A percentile compares a stretch with the other conserved stretches of the same genome.
Evolutionary conservation across 1,284 basidiomycete genomes (phyloP).

Genomic region (Boletus smithii): DNA sequence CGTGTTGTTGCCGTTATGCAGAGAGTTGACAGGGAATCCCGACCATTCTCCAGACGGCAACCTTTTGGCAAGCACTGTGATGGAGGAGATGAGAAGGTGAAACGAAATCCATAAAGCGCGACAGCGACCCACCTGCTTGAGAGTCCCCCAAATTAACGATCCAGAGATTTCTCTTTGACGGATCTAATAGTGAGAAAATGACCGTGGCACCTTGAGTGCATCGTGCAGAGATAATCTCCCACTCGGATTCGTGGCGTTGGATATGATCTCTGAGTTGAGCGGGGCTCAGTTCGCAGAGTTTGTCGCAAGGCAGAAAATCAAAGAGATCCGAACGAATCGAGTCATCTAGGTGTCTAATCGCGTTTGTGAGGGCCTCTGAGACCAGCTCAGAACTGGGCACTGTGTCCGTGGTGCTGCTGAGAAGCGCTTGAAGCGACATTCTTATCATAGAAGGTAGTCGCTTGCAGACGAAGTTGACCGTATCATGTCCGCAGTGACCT

Average conservation of each 20-base stretch:
- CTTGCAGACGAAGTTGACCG: slow-evolving; percentile 49
- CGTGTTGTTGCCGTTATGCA: slow-evolving; percentile 54
- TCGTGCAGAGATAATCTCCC: slow-evolving; percentile 36
- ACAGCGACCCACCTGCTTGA: slow-evolving; percentile 48
- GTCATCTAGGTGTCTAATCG: slow-evolving; percentile 42
- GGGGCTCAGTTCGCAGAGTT: slow-evolving; percentile 27
- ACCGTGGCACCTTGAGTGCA: slow-evolving; percentile 64
- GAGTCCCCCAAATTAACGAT: slow-evolving; percentile 66
- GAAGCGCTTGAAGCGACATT: slow-evolving; percentile 39
- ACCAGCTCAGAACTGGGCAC: slow-evolving; percentile 38
- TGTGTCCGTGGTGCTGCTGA: slow-evolving; percentile 33
- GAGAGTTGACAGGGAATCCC: slow-evolving; percentile 43
- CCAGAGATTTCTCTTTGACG: slow-evolving; percentile 52
- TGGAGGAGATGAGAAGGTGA: too few relatives aligned
- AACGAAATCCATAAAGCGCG: not conserved
- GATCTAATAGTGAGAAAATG: slow-evolving; percentile 54
- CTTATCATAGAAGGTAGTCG: slow-evolving; percentile 46
- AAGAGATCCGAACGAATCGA: slow-evolving; percentile 46
- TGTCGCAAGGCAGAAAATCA: slow-evolving; percentile 41
- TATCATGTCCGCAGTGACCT: slow-evolving; percentile 63
- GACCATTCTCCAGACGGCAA: slow-evolving; percentile 40
- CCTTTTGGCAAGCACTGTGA: slow-evolving; percentile 52
- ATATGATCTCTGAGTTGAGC: slow-evolving; percentile 27
- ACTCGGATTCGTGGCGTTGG: slow-evolving; percentile 24
- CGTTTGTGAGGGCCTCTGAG: slow-evolving; percentile 40